A percentile compares a stretch with the other conserved stretches of the same genome.
Conservation (phyloP, 139 green algal species). For the Pleodorina starrii region DNA sequence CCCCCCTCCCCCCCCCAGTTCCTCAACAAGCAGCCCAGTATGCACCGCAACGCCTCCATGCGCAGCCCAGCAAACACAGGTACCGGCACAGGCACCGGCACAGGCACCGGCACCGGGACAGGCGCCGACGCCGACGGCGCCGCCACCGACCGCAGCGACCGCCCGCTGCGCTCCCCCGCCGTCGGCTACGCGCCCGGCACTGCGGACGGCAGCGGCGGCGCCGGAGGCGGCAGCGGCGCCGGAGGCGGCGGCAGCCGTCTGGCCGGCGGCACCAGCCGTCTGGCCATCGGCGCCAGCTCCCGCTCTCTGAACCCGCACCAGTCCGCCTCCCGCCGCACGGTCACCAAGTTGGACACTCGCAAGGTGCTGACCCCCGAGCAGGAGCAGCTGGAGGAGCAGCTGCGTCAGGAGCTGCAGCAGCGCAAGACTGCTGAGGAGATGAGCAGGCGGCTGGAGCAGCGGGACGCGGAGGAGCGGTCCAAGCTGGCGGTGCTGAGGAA, state of each 20-base stretch:
- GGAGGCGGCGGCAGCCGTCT: not conserved
- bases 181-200: not conserved
- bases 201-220: not conserved
- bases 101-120: not conserved
- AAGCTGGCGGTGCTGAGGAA: constrained; percentile 57
- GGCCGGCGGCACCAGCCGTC: not conserved
- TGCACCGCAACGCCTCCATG: no score
- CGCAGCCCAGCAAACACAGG: no score
- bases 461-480: constrained; percentile 59
- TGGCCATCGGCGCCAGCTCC: not conserved
- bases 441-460: constrained; percentile 52
- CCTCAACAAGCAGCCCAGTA: constrained; percentile 34
- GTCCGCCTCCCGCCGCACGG: not conserved
- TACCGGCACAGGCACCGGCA: no score
- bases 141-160: not conserved
- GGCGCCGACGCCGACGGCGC: not conserved
- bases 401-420: constrained; percentile 71
- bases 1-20: not conserved
- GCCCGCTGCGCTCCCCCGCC: not conserved
- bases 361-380: constrained; percentile 58
- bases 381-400: constrained; percentile 62
- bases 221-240: not conserved
- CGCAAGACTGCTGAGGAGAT: constrained; percentile 41
- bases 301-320: not conserved
- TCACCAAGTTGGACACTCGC: constrained; percentile 39